Percentiles rank a stretch among this genome's conserved stretches.
Conservation (phyloP, 164 flowering plant species). For the Saururus chinensis region DNA sequence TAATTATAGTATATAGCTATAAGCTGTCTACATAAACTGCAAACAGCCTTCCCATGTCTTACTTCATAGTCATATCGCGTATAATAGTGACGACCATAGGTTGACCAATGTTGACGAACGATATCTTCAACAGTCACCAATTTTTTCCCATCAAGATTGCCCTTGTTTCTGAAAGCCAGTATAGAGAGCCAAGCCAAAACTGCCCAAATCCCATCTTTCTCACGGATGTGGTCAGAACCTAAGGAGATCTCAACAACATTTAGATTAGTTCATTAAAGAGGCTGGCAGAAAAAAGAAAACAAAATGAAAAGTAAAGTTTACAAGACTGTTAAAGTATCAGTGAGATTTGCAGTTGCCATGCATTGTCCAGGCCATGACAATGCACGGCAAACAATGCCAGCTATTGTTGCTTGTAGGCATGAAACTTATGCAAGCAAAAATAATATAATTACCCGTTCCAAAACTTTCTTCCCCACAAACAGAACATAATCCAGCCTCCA, state of each 20-base stretch:
- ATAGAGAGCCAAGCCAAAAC: conserved; percentile 98
- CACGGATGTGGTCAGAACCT: conserved; percentile 99
- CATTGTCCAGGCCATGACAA: too few relatives aligned
- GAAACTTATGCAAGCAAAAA: not conserved
- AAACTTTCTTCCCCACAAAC: conserved; percentile 99
- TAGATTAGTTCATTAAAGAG: not conserved
- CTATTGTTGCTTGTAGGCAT: too few relatives aligned
- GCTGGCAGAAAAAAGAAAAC: not conserved
- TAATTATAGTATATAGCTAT: not conserved
- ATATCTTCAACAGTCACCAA: conserved; percentile 94
- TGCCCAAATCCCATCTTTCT: conserved; percentile 99
- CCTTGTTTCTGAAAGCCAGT: conserved; percentile 74
- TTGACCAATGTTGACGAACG: conserved; percentile 86
- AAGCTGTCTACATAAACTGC: not conserved
- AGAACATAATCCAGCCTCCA: conserved; percentile 98
- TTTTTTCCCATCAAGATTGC: conserved; percentile 57
- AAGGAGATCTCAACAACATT: not conserved
- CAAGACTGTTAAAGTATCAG: not conserved
- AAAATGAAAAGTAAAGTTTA: not conserved
- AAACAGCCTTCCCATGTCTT: conserved; percentile 3
- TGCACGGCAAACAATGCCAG: too few relatives aligned
- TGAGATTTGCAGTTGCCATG: too few relatives aligned
- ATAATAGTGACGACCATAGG: conserved; percentile 91
- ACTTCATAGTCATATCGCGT: conserved; percentile 99
- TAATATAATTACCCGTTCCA: conserved; percentile 69